Percentiles rank a stretch among this genome's conserved stretches.
phyloP scores from a whole-genome alignment of 2,329 filamentous ascomycete genomes.

The Diaporthe sp. region DNA sequence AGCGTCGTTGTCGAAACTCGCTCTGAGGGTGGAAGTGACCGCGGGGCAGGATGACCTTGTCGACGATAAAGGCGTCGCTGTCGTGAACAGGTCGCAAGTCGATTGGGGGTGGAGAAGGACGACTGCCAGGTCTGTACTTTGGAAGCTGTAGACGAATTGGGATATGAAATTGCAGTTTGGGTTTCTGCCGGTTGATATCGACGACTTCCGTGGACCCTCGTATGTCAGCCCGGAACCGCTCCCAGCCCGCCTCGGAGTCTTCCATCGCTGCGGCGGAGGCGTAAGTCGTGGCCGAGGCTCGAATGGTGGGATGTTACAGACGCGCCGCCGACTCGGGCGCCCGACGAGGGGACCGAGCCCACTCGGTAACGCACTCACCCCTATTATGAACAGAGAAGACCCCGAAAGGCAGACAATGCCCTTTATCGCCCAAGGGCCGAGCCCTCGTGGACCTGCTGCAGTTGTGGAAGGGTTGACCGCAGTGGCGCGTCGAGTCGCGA shows the following conservation, averaged over 20 bases:
- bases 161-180: constrained; percentile 46
- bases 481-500: constrained; percentile 11
- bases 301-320: not conserved
- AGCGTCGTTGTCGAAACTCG: constrained; percentile 53
- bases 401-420: not conserved
- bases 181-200: not conserved
- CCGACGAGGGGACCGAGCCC: not conserved
- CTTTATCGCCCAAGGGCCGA: constrained; percentile 17
- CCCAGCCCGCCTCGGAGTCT: constrained; percentile 5
- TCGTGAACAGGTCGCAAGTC: constrained; percentile 62
- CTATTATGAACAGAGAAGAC: not conserved
- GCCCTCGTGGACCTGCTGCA: constrained; percentile 4
- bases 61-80: constrained; percentile 68
- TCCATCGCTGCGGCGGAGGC: not conserved
- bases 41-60: constrained; percentile 61
- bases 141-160: constrained; percentile 46
- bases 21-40: constrained; percentile 45
- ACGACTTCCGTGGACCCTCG: constrained; percentile 9
- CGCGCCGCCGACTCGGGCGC: not conserved
- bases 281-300: not conserved
- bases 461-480: not conserved
- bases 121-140: constrained; percentile 59
- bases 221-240: constrained; percentile 31
- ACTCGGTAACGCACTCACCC: not conserved
- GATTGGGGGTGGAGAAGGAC: constrained; percentile 61